phyloP scores from a whole-genome alignment of 257 asterid genomes.

The Solanum habrochaites region DNA sequence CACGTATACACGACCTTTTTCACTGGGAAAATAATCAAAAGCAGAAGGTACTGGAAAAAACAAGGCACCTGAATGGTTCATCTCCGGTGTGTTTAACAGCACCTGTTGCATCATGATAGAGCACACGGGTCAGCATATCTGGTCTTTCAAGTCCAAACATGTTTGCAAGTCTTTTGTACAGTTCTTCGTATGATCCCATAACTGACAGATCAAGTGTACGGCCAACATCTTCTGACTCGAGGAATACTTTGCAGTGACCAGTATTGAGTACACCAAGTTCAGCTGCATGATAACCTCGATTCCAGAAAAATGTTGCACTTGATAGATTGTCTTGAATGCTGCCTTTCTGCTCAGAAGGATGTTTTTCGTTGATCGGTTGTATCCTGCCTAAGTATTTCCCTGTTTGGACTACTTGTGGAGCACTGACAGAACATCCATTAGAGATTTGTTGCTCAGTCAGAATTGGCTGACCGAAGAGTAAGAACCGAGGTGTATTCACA shows the following conservation, averaged over 20 bases:
- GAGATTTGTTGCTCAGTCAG: slow-evolving; percentile 95
- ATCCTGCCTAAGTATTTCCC: not conserved
- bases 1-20: not conserved
- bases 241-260: slow-evolving; percentile 86
- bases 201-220: slow-evolving; percentile 63
- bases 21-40: not conserved
- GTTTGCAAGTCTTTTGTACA: slow-evolving; percentile 45
- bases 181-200: slow-evolving; percentile 76
- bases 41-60: not conserved
- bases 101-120: slow-evolving; percentile 54
- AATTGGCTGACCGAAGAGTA: slow-evolving; percentile 91
- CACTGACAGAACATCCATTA: slow-evolving; percentile 17
- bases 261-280: slow-evolving; percentile 44
- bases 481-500: slow-evolving; percentile 43
- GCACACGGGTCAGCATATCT: slow-evolving; percentile 42
- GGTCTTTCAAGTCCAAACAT: slow-evolving; percentile 63
- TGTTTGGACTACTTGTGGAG: slow-evolving; percentile 7
- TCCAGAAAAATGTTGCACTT: slow-evolving; percentile 22
- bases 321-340: slow-evolving; percentile 20
- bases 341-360: slow-evolving; percentile 18
- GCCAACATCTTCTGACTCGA: slow-evolving; percentile 83
- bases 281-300: slow-evolving; percentile 24
- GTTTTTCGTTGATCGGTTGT: slow-evolving; percentile 2
- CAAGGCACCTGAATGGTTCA: slow-evolving; percentile 60
- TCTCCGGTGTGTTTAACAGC: slow-evolving; percentile 58